Evolutionary conservation across 176 grass and related monocot genomes (phyloP).

Genomic region (Raddia distichophylla): DNA sequence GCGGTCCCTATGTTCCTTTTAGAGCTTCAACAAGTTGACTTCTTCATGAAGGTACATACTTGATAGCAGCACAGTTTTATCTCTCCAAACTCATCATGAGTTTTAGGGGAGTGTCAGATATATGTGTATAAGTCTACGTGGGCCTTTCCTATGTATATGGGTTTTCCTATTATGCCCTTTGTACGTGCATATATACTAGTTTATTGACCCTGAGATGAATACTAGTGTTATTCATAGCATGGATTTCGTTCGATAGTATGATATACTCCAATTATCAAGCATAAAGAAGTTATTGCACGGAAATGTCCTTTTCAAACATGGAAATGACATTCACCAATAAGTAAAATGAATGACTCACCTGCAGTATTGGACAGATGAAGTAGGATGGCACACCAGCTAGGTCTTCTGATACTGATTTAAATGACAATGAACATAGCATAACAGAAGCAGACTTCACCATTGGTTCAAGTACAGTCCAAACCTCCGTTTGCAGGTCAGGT

Average conservation of each 20-base stretch:
- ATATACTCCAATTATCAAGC: background rate
- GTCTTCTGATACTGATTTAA: slow-evolving; percentile 58
- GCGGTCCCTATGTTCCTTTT: too few species aligned
- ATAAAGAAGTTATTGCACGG: background rate
- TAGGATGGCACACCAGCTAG: slow-evolving; percentile 58
- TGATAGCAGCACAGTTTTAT: too few species aligned
- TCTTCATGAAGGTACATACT: too few species aligned
- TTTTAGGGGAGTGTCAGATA: too few species aligned
- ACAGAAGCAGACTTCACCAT: slow-evolving; percentile 44
- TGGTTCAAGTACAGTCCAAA: slow-evolving; percentile 62
- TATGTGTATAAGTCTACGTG: too few species aligned
- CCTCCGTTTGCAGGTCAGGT: slow-evolving; percentile 53
- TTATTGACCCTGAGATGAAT: too few species aligned
- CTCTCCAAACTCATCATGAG: too few species aligned
- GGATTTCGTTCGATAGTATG: background rate
- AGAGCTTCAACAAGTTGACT: too few species aligned
- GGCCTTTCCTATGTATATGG: too few species aligned
- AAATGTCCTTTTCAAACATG: background rate
- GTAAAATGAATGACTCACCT: slow-evolving; percentile 43
- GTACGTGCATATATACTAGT: too few species aligned
- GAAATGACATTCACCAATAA: background rate
- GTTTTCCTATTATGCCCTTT: too few species aligned
- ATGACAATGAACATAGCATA: slow-evolving; percentile 45
- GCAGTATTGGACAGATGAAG: slow-evolving; percentile 69
- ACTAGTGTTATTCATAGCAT: too few species aligned